Conservation (phyloP, 2,329 filamentous ascomycete genomes). For the Penicillium sp. region DNA sequence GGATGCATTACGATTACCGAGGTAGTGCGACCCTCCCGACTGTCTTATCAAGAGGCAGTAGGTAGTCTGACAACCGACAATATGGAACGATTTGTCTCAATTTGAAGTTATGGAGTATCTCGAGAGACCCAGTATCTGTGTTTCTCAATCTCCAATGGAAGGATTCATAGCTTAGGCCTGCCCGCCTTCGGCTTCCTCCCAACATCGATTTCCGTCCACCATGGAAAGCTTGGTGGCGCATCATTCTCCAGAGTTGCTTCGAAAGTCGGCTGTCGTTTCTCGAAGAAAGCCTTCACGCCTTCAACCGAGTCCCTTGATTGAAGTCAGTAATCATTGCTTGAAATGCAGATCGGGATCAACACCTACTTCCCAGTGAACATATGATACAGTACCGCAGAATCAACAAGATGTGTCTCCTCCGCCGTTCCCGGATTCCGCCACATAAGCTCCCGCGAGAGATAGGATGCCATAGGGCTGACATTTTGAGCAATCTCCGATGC, state of each 20-base stretch:
- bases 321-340: not conserved
- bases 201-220: conserved; percentile 8
- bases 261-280: conserved; percentile 6
- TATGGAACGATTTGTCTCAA: too few relatives aligned
- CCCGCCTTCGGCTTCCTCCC: not conserved
- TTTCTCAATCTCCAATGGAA: too few relatives aligned
- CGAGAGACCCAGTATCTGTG: too few relatives aligned
- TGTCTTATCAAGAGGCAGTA: too few relatives aligned
- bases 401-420: conserved; percentile 8
- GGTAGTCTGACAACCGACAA: too few relatives aligned
- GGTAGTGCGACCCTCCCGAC: too few relatives aligned
- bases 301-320: conserved; percentile 6
- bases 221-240: conserved; percentile 8
- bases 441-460: conserved; percentile 9
- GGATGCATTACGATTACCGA: too few relatives aligned
- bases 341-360: not conserved
- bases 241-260: conserved; percentile 1
- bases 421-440: conserved; percentile 10
- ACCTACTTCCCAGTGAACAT: conserved; percentile 12
- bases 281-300: conserved; percentile 3
- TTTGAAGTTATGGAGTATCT: too few relatives aligned
- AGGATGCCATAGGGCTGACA: conserved; percentile 8
- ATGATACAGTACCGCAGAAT: conserved; percentile 6
- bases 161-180: not conserved
- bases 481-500: conserved; percentile 3